Base-by-base conservation (phyloP, 2,329 filamentous ascomycete species). In the Akanthomyces dipterigenus region DNA sequence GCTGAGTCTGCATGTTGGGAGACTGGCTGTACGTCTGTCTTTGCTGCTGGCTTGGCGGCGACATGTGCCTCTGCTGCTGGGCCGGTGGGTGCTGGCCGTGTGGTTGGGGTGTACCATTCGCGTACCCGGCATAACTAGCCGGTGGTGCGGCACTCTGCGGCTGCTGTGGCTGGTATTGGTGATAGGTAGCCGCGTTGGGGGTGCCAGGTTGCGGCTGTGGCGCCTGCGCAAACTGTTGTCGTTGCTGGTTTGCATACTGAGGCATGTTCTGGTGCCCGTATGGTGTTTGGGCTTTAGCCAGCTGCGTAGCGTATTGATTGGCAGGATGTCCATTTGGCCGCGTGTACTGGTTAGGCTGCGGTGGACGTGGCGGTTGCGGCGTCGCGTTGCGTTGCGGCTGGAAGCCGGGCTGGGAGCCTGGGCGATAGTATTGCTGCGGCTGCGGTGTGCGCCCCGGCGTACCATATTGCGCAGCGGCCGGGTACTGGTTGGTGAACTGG, bases 241-340 rank as follows among this genome's bases (percentile, higher is more conserved):
- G 76, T 63, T 73, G 77, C 64, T 80, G 81, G 46, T 72, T 76
- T 36, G 75, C 75, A 63, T 78, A 83, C 50, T 81, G 76, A 11
- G 75, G 74, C 71, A 81, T 77, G 63, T 74, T 78, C 63, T 80
- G 76, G 62, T 84, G 81, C 12, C 79, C 77, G 62, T 82, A 84
- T 0, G 79, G 77, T 8, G 78, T 77, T 62, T 81, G 79, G 12
- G 78, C 73, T 67, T 85, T 85, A 54, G 76, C 77, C 56, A 82
- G 72, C 65, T 80, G 80, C 8, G 79, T 78, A 5, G 78, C 75
- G 64, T 79, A 84, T 53, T 74, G 76, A 57, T 71, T 74, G 9
- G 74, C 71, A 65, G 78, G 82, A 20, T 36, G 48, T 5, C 78
- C 77, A 55, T 80, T 82, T 5, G 78, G 73, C 38, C 79, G 77